Conservation (phyloP, 2,329 filamentous ascomycete genomes). For the Huntiella abstrusa region DNA sequence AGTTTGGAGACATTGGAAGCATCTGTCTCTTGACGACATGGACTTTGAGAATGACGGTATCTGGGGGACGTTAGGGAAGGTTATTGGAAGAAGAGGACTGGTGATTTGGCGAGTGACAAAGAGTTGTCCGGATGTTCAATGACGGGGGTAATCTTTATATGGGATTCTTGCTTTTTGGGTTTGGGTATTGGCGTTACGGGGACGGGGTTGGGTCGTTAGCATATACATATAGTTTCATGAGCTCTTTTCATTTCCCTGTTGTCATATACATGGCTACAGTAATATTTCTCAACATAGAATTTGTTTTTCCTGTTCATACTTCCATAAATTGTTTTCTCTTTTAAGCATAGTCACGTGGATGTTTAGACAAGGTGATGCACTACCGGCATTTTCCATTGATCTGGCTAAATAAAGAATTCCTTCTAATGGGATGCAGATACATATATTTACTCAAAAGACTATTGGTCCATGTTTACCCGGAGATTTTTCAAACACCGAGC, state of each 20-base stretch:
- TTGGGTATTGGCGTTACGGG: background rate
- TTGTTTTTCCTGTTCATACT: too few species aligned
- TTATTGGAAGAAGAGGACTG: constrained; percentile 44
- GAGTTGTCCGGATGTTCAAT: constrained; percentile 24
- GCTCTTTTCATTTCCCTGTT: background rate
- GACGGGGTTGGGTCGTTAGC: too few species aligned
- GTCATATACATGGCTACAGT: background rate
- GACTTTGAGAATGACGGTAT: constrained; percentile 63
- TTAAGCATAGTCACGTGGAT: too few species aligned
- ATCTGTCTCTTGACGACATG: constrained; percentile 63
- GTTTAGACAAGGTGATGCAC: too few species aligned
- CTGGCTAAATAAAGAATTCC: too few species aligned
- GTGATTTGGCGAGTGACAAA: constrained; percentile 47
- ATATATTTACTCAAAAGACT: too few species aligned
- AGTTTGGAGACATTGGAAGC: constrained; percentile 47
- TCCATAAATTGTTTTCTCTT: too few species aligned
- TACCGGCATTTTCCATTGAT: too few species aligned
- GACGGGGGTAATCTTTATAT: constrained; percentile 11
- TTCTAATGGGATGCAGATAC: too few species aligned
- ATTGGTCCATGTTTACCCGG: too few species aligned
- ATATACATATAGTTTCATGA: background rate
- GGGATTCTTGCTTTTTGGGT: constrained; percentile 12
- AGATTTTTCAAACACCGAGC: too few species aligned
- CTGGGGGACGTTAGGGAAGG: constrained; percentile 48
- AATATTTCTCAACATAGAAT: too few species aligned